Evolutionary conservation across 164 flowering plant genomes (phyloP).

Genomic region (Nymphaea colorata): DNA sequence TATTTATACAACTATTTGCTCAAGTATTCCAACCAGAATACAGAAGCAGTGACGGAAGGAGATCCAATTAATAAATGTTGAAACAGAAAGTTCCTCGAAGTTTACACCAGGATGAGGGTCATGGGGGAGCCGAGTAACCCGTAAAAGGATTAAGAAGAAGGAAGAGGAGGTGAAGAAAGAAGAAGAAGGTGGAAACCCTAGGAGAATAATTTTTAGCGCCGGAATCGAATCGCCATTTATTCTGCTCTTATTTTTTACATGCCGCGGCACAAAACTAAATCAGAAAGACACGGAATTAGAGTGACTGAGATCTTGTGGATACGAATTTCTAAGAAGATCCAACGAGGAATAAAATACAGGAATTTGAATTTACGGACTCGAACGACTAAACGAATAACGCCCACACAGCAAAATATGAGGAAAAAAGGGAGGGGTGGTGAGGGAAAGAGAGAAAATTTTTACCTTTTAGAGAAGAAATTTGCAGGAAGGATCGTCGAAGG

Average conservation of each 20-base stretch:
- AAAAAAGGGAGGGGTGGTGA: background rate
- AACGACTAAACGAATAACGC: background rate
- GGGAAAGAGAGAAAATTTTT: background rate
- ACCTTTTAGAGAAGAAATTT: background rate
- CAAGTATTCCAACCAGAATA: background rate
- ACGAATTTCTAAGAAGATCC: background rate
- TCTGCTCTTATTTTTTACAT: background rate
- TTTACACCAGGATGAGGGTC: background rate
- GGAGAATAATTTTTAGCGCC: background rate
- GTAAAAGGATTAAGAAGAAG: background rate
- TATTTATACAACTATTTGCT: background rate
- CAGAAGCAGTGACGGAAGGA: background rate
- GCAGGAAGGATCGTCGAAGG: background rate
- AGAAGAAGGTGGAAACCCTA: background rate
- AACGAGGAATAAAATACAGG: background rate
- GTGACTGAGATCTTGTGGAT: background rate
- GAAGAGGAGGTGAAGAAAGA: background rate
- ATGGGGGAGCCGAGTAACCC: background rate
- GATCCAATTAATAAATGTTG: background rate
- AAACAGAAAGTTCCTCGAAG: background rate
- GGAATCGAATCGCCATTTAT: background rate
- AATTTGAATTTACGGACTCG: background rate
- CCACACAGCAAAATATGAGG: background rate
- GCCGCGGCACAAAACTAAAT: background rate
- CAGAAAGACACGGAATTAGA: background rate